Percentiles rank a stretch among this genome's conserved stretches.
Evolutionary conservation across 108 stramenopile species (phyloP).

Genomic region (Parietichytrium sp.): DNA sequence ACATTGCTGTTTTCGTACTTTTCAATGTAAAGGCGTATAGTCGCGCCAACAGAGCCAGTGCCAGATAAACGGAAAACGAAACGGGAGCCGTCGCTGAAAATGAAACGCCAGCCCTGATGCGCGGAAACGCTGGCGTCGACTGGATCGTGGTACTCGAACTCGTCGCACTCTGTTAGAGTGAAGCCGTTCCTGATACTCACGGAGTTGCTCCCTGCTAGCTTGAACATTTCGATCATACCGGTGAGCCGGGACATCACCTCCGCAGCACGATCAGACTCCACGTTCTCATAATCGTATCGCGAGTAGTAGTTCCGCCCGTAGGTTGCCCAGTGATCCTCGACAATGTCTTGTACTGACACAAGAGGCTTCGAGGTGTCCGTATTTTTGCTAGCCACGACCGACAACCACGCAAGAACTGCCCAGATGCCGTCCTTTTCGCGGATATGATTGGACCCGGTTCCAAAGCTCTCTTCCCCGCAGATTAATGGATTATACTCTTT

Average conservation of each 20-base stretch:
- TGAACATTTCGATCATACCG: constrained; percentile 71
- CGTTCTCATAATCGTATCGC: constrained; percentile 97
- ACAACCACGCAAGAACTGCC: constrained; percentile 98
- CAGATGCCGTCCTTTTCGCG: constrained; percentile 99
- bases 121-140: constrained; percentile 87
- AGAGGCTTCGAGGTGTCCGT: constrained; percentile 75
- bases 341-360: constrained; percentile 91
- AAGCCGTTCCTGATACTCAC: constrained; percentile 73
- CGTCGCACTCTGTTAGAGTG: constrained; percentile 83
- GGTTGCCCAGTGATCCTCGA: constrained; percentile 84
- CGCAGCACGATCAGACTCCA: constrained; percentile 75
- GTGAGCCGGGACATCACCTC: constrained; percentile 79
- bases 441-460: constrained; percentile 96
- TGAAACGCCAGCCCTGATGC: constrained; percentile 89
- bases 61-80: constrained; percentile 97
- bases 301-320: constrained; percentile 98
- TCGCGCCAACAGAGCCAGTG: constrained; percentile 94
- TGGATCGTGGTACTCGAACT: constrained; percentile 94
- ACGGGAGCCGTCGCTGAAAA: constrained; percentile 90
- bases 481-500: constrained; percentile 96
- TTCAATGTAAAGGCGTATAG: constrained; percentile 98
- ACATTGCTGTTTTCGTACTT: constrained; percentile 73
- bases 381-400: constrained; percentile 85
- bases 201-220: constrained; percentile 64
- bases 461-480: constrained; percentile 99